Base-by-base conservation (phyloP, 768 basidiomycete species). In the Termitomyces sp. region DNA sequence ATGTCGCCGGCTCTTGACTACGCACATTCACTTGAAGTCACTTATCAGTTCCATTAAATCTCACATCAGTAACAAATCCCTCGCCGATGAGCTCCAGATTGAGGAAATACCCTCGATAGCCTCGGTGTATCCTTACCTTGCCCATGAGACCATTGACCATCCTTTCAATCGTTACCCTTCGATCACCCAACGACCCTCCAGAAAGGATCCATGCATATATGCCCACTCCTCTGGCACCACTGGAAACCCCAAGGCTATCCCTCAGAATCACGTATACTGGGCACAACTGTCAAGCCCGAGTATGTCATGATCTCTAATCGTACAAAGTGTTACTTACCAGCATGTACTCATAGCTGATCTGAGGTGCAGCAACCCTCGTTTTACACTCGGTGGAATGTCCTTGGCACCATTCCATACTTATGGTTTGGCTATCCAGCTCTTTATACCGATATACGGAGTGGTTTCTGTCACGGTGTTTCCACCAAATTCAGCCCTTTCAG, bases 241-340 rank as follows among this genome's bases (percentile, higher is more conserved):
- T 0, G 76, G 77, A 2, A 68, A 75, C 45, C 77, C 78, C 0
- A 79, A 76, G 53, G 60, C 74, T 8, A 72, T 80, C 44, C 62
- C 68, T 2, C 66, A 73, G 32, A 71, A 67, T 0, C 65, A 71
- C 42, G 55, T 61, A 12, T 65, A 60, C 11, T 44, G 68, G 8
- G 32, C 66, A 3, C 67, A 75, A 34, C 75, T 73, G 68, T 22
- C 45, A 37, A 21, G 12, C 21, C n/a, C 51, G 1, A 35, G 42
- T 53, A 22, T 22, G 51, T 53, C 21, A 10, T 5, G 15, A 44
- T 22, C 1, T 14, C 17, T 2, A 50, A 26, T 5, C 34, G 30
- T 11, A 8, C 22, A 50, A 38, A n/a, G 11, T 26, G 15, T 37
- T 14, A n/a, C 35, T 50, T 9, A 32, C 17, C 15, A 38, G 12